Evolutionary conservation across 768 basidiomycete species (phyloP).

Genomic region (Leucocoprinus leucothites): DNA sequence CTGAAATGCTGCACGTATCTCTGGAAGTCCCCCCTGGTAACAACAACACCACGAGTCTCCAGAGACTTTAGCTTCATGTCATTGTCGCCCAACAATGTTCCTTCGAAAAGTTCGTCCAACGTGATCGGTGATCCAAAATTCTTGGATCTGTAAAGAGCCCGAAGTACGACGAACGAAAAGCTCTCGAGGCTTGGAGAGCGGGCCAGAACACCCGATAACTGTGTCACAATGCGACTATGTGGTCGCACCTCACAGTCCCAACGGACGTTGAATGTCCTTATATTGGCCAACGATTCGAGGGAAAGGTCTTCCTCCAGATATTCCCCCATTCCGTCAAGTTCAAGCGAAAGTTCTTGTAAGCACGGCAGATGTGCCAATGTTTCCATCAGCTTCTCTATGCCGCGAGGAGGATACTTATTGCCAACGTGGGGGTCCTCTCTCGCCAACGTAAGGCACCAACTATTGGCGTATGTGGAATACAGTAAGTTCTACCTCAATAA

Average conservation of each 20-base stretch:
- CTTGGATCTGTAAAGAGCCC: neutral
- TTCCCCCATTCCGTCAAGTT: too few species aligned
- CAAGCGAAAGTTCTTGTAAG: too few species aligned
- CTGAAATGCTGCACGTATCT: neutral
- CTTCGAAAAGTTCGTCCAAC: neutral
- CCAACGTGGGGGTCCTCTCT: too few species aligned
- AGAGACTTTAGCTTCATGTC: too few species aligned
- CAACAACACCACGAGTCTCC: neutral
- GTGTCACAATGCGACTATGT: neutral
- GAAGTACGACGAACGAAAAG: neutral
- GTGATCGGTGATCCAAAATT: neutral
- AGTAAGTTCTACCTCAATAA: too few species aligned
- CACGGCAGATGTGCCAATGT: too few species aligned
- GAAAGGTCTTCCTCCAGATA: too few species aligned
- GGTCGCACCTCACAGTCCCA: neutral
- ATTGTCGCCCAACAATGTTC: neutral
- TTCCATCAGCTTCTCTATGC: too few species aligned
- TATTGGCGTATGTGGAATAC: too few species aligned
- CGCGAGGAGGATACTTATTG: too few species aligned
- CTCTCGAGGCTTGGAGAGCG: slow-evolving; percentile 1
- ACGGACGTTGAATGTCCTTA: neutral
- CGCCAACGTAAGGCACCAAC: too few species aligned
- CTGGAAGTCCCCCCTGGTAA: neutral
- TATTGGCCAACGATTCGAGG: neutral
- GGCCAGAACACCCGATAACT: neutral